These are phyloP conservation scores for Nemania sp. DNA, from an alignment of 2,329 filamentous ascomycete genomes.

Conservation along the genomic window DNA sequence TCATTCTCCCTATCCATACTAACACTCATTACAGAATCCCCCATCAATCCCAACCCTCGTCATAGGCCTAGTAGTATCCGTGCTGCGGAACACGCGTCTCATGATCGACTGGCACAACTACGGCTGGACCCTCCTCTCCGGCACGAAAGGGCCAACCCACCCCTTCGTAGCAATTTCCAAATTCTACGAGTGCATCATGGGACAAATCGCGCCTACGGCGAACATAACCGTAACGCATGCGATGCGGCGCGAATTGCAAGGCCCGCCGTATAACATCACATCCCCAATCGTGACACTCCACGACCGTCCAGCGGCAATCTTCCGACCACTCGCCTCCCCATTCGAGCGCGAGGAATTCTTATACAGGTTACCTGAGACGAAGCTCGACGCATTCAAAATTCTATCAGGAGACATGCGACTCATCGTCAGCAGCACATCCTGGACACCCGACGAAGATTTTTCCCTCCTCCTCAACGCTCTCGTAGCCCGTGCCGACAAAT, in stretches of 20 bases:
- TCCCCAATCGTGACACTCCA: constrained; percentile 74
- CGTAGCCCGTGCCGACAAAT: constrained; percentile 76
- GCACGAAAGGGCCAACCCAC: constrained; percentile 60
- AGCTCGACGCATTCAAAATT: constrained; percentile 61
- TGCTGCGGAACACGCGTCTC: constrained; percentile 76
- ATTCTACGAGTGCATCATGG: constrained; percentile 75
- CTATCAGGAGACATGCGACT: constrained; percentile 63
- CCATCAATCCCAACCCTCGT: constrained; percentile 90
- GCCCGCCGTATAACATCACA: constrained; percentile 65
- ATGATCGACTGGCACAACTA: constrained; percentile 99
- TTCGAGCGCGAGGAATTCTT: constrained; percentile 63
- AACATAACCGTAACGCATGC: constrained; percentile 89
- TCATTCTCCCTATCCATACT: constrained; percentile 7
- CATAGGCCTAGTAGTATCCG: constrained; percentile 71
- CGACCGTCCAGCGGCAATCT: constrained; percentile 82
- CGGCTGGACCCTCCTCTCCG: constrained; percentile 86
- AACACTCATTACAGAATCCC: constrained; percentile 67
- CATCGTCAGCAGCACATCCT: constrained; percentile 91
- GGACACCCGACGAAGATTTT: constrained; percentile 97
- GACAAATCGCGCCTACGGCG: constrained; percentile 65
- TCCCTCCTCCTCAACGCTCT: constrained; percentile 82
- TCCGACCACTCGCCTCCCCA: constrained; percentile 65
- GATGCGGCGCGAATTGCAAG: constrained; percentile 74
- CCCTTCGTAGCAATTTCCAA: constrained; percentile 78
- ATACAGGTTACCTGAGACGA: constrained; percentile 65